Evolutionary conservation across 495 filamentous ascomycete species (phyloP).

Genomic region (Neurospora sp.): DNA sequence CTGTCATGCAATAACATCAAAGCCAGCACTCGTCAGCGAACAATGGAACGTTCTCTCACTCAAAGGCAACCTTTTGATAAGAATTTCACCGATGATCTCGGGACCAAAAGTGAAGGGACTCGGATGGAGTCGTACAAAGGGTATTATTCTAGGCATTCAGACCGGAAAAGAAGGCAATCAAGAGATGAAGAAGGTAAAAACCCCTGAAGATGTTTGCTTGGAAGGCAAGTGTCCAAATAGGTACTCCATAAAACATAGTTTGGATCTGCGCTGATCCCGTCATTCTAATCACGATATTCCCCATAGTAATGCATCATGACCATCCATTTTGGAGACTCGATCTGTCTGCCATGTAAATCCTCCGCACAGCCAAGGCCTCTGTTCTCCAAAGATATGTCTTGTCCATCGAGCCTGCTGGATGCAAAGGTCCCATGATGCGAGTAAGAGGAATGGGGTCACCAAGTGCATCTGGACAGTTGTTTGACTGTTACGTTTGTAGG

Average conservation of each 20-base stretch:
- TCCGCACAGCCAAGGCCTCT: not conserved
- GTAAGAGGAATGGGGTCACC: not conserved
- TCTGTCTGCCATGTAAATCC: not conserved
- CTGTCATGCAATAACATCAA: not conserved
- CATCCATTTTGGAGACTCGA: not conserved
- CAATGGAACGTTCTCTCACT: not conserved
- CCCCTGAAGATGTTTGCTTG: not conserved
- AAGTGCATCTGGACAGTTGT: not conserved
- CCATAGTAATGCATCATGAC: not conserved
- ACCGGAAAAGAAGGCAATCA: not conserved
- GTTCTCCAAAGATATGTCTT: not conserved
- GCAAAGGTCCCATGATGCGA: not conserved
- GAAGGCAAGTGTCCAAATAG: not conserved
- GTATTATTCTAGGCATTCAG: not conserved
- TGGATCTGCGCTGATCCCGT: not conserved
- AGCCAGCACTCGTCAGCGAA: not conserved
- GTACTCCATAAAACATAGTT: not conserved
- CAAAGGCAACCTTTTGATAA: not conserved
- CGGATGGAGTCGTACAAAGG: not conserved
- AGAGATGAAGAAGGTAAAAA: not conserved
- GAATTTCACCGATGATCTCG: not conserved
- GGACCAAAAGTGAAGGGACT: not conserved
- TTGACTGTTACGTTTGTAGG: not conserved
- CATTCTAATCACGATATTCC: not conserved
- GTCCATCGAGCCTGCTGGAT: not conserved